Evolutionary conservation across 1,284 basidiomycete genomes (phyloP).

Genomic region (Cryptococcus sp.): DNA sequence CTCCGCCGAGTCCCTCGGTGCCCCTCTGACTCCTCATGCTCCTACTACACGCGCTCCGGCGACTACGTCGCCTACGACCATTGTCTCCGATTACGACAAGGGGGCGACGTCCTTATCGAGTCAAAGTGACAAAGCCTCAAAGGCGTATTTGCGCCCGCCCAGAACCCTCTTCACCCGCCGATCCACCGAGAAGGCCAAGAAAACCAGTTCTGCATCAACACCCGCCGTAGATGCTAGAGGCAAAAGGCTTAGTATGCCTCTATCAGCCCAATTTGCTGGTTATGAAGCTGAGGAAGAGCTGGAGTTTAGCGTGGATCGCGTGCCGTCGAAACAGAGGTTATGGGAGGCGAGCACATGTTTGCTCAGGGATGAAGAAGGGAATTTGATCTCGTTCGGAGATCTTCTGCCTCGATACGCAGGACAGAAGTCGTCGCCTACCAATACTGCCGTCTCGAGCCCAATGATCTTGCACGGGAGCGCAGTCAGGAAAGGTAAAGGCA

Average conservation of each 20-base stretch:
- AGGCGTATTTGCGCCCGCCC: no score
- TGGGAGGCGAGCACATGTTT: constrained; percentile 46
- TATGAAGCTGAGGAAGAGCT: constrained; percentile 20
- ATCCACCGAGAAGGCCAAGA: no score
- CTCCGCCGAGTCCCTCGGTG: constrained; percentile 1
- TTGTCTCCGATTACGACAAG: constrained; percentile 2
- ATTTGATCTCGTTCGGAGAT: constrained; percentile 40
- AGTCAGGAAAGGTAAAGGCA: no score
- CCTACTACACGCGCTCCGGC: background rate
- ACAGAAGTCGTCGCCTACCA: no score
- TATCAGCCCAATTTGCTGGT: background rate
- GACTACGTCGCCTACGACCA: background rate
- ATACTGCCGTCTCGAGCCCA: no score
- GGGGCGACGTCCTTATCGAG: background rate
- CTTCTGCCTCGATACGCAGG: constrained; percentile 30
- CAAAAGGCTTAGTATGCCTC: constrained; percentile 5
- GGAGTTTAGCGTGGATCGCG: constrained; percentile 30
- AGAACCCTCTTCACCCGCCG: no score
- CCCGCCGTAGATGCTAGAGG: background rate
- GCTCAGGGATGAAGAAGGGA: constrained; percentile 43
- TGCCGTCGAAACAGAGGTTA: constrained; percentile 35
- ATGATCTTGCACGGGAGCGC: no score
- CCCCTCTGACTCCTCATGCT: background rate
- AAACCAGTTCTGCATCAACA: background rate
- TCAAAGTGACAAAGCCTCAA: no score